Percentiles rank a stretch among this genome's conserved stretches.
phyloP scores from a whole-genome alignment of 2,329 filamentous ascomycete species.

The Zalaria sp. region DNA sequence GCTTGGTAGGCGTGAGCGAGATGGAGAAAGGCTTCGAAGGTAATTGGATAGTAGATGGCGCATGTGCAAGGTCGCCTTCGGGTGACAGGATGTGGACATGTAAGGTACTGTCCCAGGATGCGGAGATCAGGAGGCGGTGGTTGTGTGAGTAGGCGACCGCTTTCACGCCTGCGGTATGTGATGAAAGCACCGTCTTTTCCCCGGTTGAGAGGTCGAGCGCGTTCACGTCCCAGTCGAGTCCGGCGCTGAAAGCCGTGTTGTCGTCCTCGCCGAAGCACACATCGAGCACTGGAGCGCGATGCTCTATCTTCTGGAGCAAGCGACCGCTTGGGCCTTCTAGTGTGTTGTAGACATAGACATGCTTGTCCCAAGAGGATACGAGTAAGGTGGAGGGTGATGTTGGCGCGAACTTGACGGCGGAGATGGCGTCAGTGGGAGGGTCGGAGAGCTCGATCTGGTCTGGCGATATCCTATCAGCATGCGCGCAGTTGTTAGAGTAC shows the following conservation, averaged over 20 bases:
- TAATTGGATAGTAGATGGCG: constrained; percentile 53
- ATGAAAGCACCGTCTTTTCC: constrained; percentile 60
- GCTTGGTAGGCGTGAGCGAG: constrained; percentile 61
- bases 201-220: constrained; percentile 60
- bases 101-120: constrained; percentile 85
- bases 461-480: neutral
- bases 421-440: constrained; percentile 76
- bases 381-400: constrained; percentile 59
- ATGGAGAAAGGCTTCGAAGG: constrained; percentile 84
- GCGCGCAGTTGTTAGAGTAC: neutral
- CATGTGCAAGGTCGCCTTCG: constrained; percentile 29
- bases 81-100: constrained; percentile 58
- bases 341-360: constrained; percentile 80
- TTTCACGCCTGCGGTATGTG: constrained; percentile 67
- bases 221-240: constrained; percentile 72
- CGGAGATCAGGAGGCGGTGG: constrained; percentile 68
- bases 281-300: constrained; percentile 75
- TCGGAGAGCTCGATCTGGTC: constrained; percentile 67
- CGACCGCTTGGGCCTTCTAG: constrained; percentile 37
- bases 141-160: constrained; percentile 70
- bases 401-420: constrained; percentile 73
- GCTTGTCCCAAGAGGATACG: constrained; percentile 91
- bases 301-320: constrained; percentile 60
- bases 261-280: constrained; percentile 79
- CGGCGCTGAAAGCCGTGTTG: constrained; percentile 71